Percentiles rank a stretch among this genome's conserved stretches.
Conservation (phyloP, 2,329 filamentous ascomycete species). For the Tolypocladium album region DNA sequence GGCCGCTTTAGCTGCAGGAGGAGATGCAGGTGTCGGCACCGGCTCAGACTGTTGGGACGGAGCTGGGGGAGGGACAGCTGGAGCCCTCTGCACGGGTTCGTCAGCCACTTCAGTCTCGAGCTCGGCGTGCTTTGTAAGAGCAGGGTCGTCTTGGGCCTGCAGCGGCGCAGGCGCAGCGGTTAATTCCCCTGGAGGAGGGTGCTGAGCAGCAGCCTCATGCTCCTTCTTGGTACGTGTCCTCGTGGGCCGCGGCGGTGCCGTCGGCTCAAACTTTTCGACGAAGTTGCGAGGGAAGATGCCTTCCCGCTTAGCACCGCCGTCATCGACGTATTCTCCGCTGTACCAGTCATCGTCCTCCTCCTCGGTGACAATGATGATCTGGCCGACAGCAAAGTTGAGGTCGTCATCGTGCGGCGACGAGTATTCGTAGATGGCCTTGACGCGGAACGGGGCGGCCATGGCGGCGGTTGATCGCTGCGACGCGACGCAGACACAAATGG, state of each 20-base stretch:
- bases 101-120: slow-evolving; percentile 23
- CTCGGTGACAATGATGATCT: slow-evolving; percentile 89
- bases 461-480: slow-evolving; percentile 18
- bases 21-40: slow-evolving; percentile 8
- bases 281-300: slow-evolving; percentile 96
- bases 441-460: slow-evolving; percentile 77
- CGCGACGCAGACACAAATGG: slow-evolving; percentile 3
- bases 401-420: slow-evolving; percentile 89
- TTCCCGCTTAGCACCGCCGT: slow-evolving; percentile 60
- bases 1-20: slow-evolving; percentile 24
- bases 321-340: slow-evolving; percentile 74
- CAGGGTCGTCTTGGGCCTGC: slow-evolving; percentile 16
- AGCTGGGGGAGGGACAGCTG: slow-evolving; percentile 15
- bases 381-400: slow-evolving; percentile 72
- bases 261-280: slow-evolving; percentile 90
- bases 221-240: slow-evolving; percentile 60
- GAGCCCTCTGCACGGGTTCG: slow-evolving; percentile 18
- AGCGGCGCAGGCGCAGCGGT: slow-evolving; percentile 22
- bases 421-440: slow-evolving; percentile 95
- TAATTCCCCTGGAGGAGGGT: slow-evolving; percentile 24
- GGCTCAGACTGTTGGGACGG: slow-evolving; percentile 19
- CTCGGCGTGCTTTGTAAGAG: slow-evolving; percentile 17
- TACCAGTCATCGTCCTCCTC: slow-evolving; percentile 94
- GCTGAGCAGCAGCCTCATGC: slow-evolving; percentile 20
- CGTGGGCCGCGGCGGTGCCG: slow-evolving; percentile 74